Evolutionary conservation across 768 basidiomycete genomes (phyloP), one percentile per base, ranked within the genome.

Genomic region (Lactifluus pinguis): DNA sequence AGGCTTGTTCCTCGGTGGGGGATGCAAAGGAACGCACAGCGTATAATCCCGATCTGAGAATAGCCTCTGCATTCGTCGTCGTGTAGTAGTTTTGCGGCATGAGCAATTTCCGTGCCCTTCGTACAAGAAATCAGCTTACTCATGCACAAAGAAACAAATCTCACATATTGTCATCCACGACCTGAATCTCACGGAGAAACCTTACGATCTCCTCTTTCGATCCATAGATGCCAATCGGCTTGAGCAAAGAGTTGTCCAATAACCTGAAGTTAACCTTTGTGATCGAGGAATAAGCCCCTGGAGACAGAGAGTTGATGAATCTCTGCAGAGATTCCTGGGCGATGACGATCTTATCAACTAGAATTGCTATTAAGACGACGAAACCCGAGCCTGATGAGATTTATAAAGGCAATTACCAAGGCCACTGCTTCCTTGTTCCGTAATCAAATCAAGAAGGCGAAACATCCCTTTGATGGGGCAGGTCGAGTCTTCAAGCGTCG

Each of bases 321-420:
- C 71, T 62, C 60, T 72, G 70, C 13, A 85, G 70, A 3, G 80
- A 78, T 2, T 76, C 71, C 67, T 83, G 81, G 2, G 74, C 73
- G 32, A 86, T 85, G 68, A 85, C 79, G 36, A 85, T 77, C 66
- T 86, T 85, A 65, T 84, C 82, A 42, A 83, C 83, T 83, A 61
- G 17, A 17, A 29, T 38, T 21, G 17, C 15, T 15, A 30, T 62
- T 17, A 62, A 48, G 17, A 10, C 4, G n/a, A 13, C 29, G 50
- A 17, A 34, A 42, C 5, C n/a, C n/a, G n/a, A n/a, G n/a, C n/a
- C 21, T 6, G 5, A 49, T 25, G 49, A 13, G 8, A 19, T 30
- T 42, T 7, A 17, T 39, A 11, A 56, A 39, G 19, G 4, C 3
- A 57, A 72, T 59, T 63, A 82, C 83, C 83, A 6, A 83, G 72